Base-by-base conservation (phyloP, 345 rosid species). In the Triadica sebifera region DNA sequence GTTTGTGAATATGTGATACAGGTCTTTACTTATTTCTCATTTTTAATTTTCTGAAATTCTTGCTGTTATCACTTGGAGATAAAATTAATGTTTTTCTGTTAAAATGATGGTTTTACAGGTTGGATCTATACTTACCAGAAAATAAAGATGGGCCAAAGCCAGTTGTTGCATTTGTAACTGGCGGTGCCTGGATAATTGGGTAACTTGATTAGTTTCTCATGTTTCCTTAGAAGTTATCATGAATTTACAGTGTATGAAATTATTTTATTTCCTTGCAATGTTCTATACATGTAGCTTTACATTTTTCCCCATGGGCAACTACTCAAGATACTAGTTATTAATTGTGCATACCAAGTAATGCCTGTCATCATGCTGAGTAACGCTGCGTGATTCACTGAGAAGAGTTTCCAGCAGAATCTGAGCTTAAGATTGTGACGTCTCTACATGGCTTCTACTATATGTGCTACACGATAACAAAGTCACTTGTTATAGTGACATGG, bases 171-270 rank as follows among this genome's bases (percentile, higher is more conserved):
- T 80, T 80, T 76, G 83, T 80, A 37, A 80, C 83, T 49, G 83
- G 83, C 43, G 83, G 83, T 75, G 82, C 82, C 43, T 79, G 82
- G 82, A 79, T 75, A 75, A 79, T 80, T 65, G 83, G 83, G 83
- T 61, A 46, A 67, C 66, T 9, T 47, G 22, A 50, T 8, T 58
- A 51, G 53, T 53, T 20, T 41, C 67, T 65, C 47, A 10, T 56
- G 47, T 65, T 62, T 77, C 65, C 66, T 46, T 59, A 6, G 12
- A 29, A 37, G 34, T 65, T 25, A 10, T 4, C 43, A 20, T 47
- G 50, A 53, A 15, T 46, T 71, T 39, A 17, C 59, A 37, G 13
- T 17, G 13, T 17, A 19, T 45, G 20, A 25, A 50, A 67, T 67
- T 41, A 45, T 4, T 22, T 67, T 25, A 64, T 12, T 25, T 67